Evolutionary conservation across 306 rosid genomes (phyloP).

Genomic region (Lablab purpureus): DNA sequence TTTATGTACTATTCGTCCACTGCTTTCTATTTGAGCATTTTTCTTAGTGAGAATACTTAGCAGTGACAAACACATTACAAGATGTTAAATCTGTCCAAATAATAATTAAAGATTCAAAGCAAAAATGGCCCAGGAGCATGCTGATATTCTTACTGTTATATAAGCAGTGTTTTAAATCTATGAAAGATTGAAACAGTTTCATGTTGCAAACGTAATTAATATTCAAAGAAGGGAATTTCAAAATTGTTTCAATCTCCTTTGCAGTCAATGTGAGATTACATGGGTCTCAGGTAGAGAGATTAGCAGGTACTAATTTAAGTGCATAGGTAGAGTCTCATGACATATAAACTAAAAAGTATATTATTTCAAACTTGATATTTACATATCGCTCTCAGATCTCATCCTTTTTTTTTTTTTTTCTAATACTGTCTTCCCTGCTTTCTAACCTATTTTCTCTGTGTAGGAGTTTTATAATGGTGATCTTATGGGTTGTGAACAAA

Average conservation of each 20-base stretch:
- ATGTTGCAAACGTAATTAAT: not conserved
- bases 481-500: conserved; percentile 74
- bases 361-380: conserved; percentile 32
- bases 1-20: not conserved
- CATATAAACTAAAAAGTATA: not conserved
- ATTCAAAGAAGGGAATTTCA: not conserved
- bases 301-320: conserved; percentile 1
- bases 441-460: conserved; percentile 42
- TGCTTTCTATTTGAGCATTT: conserved; percentile 14
- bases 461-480: conserved; percentile 90
- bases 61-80: conserved; percentile 17
- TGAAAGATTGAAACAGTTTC: not conserved
- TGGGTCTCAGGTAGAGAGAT: conserved; percentile 31
- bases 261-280: conserved; percentile 22
- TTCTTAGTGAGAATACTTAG: conserved; percentile 34
- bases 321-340: conserved; percentile 33
- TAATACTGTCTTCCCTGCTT: conserved; percentile 18
- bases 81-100: conserved; percentile 39
- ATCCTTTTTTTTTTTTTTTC: conserved; percentile 28
- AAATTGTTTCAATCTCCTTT: conserved; percentile 11
- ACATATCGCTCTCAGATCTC: conserved; percentile 11
- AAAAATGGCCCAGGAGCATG: conserved; percentile 4
- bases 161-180: not conserved
- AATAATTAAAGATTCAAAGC: conserved; percentile 23
- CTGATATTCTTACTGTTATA: not conserved